These are phyloP conservation scores for Vitis rupestris DNA, from an alignment of 164 flowering plant genomes.

Conservation along the genomic window DNA sequence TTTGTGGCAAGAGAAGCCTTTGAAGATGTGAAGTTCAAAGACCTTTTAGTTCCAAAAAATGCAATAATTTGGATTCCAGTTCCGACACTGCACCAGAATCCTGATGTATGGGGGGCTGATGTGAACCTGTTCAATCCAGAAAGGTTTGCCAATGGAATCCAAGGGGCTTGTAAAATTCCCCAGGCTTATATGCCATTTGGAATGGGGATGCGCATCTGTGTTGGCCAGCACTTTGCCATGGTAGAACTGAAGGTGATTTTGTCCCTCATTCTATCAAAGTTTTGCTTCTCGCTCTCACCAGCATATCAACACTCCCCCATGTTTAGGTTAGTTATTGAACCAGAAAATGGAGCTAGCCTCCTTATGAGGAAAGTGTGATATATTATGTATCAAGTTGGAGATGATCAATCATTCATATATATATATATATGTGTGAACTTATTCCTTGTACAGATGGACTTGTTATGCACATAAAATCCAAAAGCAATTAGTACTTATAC, in stretches of 20 bases:
- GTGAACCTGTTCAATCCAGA: conserved; percentile 43
- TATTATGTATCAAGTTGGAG: too few relatives aligned
- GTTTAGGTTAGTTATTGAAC: conserved; percentile 29
- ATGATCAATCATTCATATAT: too few relatives aligned
- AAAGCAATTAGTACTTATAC: too few relatives aligned
- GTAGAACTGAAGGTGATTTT: conserved; percentile 43
- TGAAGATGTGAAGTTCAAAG: conserved; percentile 33
- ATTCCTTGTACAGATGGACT: too few relatives aligned
- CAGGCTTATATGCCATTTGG: conserved; percentile 61
- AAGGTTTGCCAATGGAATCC: conserved; percentile 41
- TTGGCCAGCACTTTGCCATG: conserved; percentile 56
- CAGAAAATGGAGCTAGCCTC: conserved; percentile 32
- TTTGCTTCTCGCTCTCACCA: conserved; percentile 41
- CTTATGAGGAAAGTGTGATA: conserved; percentile 6
- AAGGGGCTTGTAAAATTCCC: conserved; percentile 41
- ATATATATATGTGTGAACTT: too few relatives aligned
- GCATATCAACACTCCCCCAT: conserved; percentile 33
- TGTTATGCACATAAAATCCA: too few relatives aligned
- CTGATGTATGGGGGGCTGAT: conserved; percentile 45
- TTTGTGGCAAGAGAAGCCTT: conserved; percentile 38
- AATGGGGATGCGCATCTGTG: conserved; percentile 37
- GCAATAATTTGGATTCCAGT: conserved; percentile 30
- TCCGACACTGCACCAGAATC: conserved; percentile 31
- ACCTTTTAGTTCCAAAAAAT: conserved; percentile 41
- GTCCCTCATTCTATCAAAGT: conserved; percentile 36